These are phyloP conservation scores for Ceratobasidium sp. DNA, from an alignment of 1,284 basidiomycete species.

Conservation along the genomic window DNA sequence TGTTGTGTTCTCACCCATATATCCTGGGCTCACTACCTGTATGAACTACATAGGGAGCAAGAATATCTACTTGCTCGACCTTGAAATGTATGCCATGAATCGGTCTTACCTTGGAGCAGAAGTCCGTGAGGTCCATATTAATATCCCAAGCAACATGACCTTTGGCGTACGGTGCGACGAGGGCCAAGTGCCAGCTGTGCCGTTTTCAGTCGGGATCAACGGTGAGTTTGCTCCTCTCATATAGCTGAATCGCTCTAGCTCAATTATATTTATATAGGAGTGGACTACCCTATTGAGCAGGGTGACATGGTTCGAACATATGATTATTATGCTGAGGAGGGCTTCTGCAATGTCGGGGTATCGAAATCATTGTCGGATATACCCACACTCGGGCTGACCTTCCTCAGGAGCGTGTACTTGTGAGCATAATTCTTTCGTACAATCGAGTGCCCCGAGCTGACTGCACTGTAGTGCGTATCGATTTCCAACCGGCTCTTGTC, in stretches of 20 bases:
- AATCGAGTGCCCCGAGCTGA: background rate
- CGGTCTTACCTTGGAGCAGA: background rate
- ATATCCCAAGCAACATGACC: constrained; percentile 22
- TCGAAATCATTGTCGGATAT: constrained; percentile 1
- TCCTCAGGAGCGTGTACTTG: constrained; percentile 38
- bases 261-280: background rate
- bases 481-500: constrained; percentile 32
- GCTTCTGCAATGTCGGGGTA: constrained; percentile 31
- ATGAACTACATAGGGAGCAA: constrained; percentile 21
- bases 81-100: constrained; percentile 29
- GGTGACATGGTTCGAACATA: constrained; percentile 7
- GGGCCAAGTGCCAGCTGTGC: constrained; percentile 6
- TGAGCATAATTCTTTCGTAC: background rate
- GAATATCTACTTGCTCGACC: constrained; percentile 34
- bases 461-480: constrained; percentile 17
- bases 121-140: constrained; percentile 12
- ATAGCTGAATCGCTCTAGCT: background rate
- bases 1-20: background rate
- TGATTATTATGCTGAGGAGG: background rate
- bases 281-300: constrained; percentile 33
- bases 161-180: constrained; percentile 31
- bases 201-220: constrained; percentile 39
- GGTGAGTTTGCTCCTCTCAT: background rate
- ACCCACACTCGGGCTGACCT: constrained; percentile 25
- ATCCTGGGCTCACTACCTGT: background rate